Base-by-base conservation (phyloP, 495 filamentous ascomycete species). In the Penicillium lagena region DNA sequence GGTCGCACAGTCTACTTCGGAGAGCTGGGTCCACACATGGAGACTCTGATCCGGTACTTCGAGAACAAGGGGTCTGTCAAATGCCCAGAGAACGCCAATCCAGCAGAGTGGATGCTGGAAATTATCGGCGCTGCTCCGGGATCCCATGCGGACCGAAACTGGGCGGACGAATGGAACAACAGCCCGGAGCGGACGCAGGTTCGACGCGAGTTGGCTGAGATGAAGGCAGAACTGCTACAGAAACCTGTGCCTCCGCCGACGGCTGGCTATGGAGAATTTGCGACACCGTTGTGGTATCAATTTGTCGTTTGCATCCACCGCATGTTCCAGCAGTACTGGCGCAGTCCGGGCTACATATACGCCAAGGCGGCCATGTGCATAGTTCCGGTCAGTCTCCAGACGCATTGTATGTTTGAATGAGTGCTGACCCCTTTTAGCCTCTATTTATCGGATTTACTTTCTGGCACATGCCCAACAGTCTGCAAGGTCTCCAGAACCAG, bases 51-150 rank as follows among this genome's bases (percentile, higher is more conserved):
- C 5, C 70, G 67, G 46, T 93, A 94, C 63, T 95, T 95, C 50
- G 83, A 90, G 58, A 70, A 75, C 41, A 83, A 89, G 55, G 83
- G 88, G 13, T 86, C 83, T 1, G 54, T 65, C 13, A 67, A 76
- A 35, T 95, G 89, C 63, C 85, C 86, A 2, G 49, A 63, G 2
- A 81, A 82, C 17, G 86, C 85, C 9, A 96, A 76, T 32, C 89
- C 89, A 4, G 90, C 90, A 14, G 90, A 96, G 62, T 94, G 85
- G 86, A 95, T 96, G 86, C 67, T 96, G 34, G 88, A 94, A 51
- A 83, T 88, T 30, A 95, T 91, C 40, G 90, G 90, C 40, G 87
- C 89, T 35, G 89, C 89, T 0, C 89, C 89, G 4, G 89, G 87
- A 17, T 82, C 80, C 13, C 59, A 73, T 43, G 82, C 80, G 13